Evolutionary conservation across 345 rosid species (phyloP), one percentile per base, ranked within the genome.

Genomic region (Mangifera indica): DNA sequence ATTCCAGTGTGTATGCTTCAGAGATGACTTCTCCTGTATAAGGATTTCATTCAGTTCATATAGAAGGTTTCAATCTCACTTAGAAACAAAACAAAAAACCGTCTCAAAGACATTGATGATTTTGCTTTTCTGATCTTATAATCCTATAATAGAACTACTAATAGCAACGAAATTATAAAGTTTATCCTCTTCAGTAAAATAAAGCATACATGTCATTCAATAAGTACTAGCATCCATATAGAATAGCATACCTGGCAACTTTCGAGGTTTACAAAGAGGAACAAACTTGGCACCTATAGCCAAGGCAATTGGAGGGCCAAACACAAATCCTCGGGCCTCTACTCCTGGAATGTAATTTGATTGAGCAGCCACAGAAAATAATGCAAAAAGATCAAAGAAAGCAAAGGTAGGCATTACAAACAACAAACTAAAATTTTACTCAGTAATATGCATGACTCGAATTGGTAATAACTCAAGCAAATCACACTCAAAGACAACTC

Each of bases 201-300:
- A 29, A 60, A 58, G 26, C 0, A 1, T 21, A 26, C 10, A 9
- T 56, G 60, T 34, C 26, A 56, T 25, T 10, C 17, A 63, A 45
- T 18, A 6, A 14, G 32, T 22, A 13, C 7, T 12, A 44, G 20
- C 3, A 63, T 3, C 24, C 34, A 63, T 1, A 40, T 40, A 34
- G 7, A 21, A 37, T 24, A 66, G 10, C 65, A 52, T 79, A 89
- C 98, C 98, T 26, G 97, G 98, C 76, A 93, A 77, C 66, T 93
- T 91, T 65, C 77, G 79, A 18, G 94, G 93, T 81, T 93, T 93
- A 65, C 98, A 81, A 18, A 93, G 73, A 61, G 95, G 98, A 61
- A 91, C 84, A 71, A 93, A 91, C 84, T 93, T 93, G 21, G 95
- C 97, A 63, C 93, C 95, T 3, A 93, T 86, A 29, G 95, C 97